Evolutionary conservation across 2,329 filamentous ascomycete species (phyloP), one percentile per base, ranked within the genome.

Genomic region (Rutstroemia sp.): DNA sequence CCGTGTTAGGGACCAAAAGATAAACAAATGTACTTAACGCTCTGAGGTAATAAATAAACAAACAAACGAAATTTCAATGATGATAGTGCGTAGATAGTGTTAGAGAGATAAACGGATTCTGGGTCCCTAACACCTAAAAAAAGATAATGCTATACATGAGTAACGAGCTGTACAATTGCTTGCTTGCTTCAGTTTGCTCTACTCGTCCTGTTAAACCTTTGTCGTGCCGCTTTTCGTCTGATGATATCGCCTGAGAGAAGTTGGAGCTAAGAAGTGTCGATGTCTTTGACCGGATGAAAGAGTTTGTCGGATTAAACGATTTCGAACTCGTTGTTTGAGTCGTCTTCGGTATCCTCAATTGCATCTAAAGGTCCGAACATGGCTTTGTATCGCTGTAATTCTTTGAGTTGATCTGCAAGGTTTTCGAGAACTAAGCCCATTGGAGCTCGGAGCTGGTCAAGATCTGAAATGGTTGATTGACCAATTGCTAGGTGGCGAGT

Each of bases 401-500:
- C 83, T 30, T 76, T 75, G 57, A 89, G 72, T 67, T 88, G 82
- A 30, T 74, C 70, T 38, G 79, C 73, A 34, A 92, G 75, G 45
- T 79, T 78, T 45, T 75, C 73, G 19, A 95, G 76, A 19, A 96
- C 79, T 16, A 86, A 81, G 10, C 77, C 72, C 79, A 96, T 96
- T 2, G 91, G 88, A 19, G 82, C 86, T 10, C 89, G 84, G 58
- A 95, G 81, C 62, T 89, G 81, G 53, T 87, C 79, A 25, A 95
- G 79, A 60, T 79, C 76, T 46, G 77, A 73, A 49, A 89, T 78
- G 1, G 72, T 71, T 42, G 77, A 81, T 64, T 86, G 82, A 12
- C 90, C 89, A 36, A 80, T 79, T 63, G 89, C 82, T 71, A 95
- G 81, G 71, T 95, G 87, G 49, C 92, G 86, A 65, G 96, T 76